Evolutionary conservation across 768 basidiomycete species (phyloP).

Genomic region (Collybiopsis luxurians): DNA sequence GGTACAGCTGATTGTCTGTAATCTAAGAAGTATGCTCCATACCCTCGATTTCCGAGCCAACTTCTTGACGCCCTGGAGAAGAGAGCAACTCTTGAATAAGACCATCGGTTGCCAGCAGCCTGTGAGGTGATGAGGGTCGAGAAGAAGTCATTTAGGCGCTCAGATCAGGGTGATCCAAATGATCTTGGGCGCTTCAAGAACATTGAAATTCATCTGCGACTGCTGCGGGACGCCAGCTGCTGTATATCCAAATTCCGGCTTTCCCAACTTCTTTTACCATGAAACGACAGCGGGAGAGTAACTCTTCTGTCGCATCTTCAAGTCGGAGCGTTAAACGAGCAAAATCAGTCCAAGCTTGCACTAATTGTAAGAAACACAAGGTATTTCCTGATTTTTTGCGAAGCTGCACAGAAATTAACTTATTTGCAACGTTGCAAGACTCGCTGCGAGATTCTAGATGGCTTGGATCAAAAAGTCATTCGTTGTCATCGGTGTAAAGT

Average conservation of each 20-base stretch:
- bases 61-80: conserved; percentile 35
- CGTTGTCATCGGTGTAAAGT: conserved; percentile 42
- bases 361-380: conserved; percentile 41
- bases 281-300: conserved; percentile 4
- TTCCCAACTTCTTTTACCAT: not conserved
- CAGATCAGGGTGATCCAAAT: not conserved
- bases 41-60: conserved; percentile 50
- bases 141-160: not conserved
- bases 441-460: conserved; percentile 41
- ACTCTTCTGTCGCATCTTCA: not conserved
- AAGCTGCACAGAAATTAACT: too few species aligned
- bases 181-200: too few species aligned
- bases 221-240: too few species aligned
- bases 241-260: not conserved
- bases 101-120: not conserved
- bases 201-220: too few species aligned
- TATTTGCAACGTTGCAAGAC: too few species aligned
- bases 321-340: conserved; percentile 23
- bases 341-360: conserved; percentile 36
- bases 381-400: too few species aligned
- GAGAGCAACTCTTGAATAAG: conserved; percentile 31
- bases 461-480: conserved; percentile 19
- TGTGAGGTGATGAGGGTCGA: conserved; percentile 2
- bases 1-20: too few species aligned
- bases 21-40: too few species aligned